Evolutionary conservation across 208 protist species (phyloP), one percentile per base, ranked within the genome.

Genomic region (Trypanosomatidae sp.): DNA sequence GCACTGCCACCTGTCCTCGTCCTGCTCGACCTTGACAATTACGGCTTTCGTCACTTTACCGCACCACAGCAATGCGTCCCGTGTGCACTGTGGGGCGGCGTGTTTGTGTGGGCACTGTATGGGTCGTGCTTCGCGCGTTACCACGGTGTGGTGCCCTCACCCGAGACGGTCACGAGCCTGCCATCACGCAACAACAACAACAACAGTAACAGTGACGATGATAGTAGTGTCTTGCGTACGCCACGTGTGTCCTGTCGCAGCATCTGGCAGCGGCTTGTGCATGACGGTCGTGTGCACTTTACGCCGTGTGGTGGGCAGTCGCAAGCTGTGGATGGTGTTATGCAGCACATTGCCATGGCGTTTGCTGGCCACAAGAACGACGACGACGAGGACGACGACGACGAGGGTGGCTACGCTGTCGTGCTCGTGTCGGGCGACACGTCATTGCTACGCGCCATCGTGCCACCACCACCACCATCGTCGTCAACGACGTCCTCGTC

Each of bases 11-110:
- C 65, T 5, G 55, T 88, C 6, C 58, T 92, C 2, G 61, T 92
- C 6, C 53, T 92, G 13, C 46, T 92, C n/a, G 83, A 92, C 40
- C 53, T 92, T 35, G 83, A 92, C 30, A 92, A 92, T 54, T 92
- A 76, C 48, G 83, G 83, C 25, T 92, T 85, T 45, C 84, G 85
- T 45, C 83, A 92, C 27, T 86, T 92, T 43, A 43, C 19, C 19
- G 18, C 8, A 43, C 8, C 22, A 22, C 8, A 43, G 22, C 13
- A 6, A 35, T 35, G 30, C 11, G 30, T n/a, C 3, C 23, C 19
- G 28, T 21, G 38, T 2, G 6, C 1, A 26, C 13, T 5, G 10
- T 1, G 8, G 21, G 65, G n/a, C 56, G n/a, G 74, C 33, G 42
- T 86, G 13, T 68, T 82, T 56, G 48, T 92, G n/a, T 92, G 83